Base-by-base conservation (phyloP, 2,329 filamentous ascomycete species). In the Xylaria digitata region DNA sequence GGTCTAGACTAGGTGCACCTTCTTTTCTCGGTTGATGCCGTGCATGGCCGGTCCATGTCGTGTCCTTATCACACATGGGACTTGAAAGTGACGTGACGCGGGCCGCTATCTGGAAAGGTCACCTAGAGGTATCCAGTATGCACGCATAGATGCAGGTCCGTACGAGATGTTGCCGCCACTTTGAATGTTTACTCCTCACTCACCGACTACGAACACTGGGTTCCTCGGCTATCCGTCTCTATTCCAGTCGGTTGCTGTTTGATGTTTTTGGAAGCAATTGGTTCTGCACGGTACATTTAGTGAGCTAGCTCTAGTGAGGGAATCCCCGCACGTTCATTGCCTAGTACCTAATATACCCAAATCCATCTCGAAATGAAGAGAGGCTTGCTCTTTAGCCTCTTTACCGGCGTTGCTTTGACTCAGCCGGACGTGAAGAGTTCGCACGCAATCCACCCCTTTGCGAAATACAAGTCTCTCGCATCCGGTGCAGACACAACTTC, bases 391-490 rank as follows among this genome's bases (percentile, higher is more conserved):
- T 62, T 70, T 54, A 63, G 55, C 63, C 46, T 75, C 32, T 59
- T 71, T 15, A 65, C 59, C 13, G 69, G 67, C 48, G 30, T 66
- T 7, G 71, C 70, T 23, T 61, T 63, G 26, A 70, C 71, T 48
- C 65, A 67, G 37, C 66, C 72, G 45, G 71, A 72, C 49, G 53
- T 34, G 61, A 65, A 43, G 52, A 63, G 58, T 21, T 45, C 58
- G 2, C 65, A 26, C 17, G 61, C 65, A 9, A 40, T 71, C 37
- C 74, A 74, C 45, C 73, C 73, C 52, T 72, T 74, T 43, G 73
- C 69, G 19, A 72, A 69, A 54, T 72, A 71, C 58, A 72, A 70
- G 42, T 34, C 67, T 17, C 61, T 72, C 15, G 69, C 55, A 9
- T 26, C 52, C 34, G 67, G 26, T 7, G 54, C 40, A 0, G 43